Evolutionary conservation across 116 monocot genomes (phyloP).

Genomic region (Papilionanthe hybrid): DNA sequence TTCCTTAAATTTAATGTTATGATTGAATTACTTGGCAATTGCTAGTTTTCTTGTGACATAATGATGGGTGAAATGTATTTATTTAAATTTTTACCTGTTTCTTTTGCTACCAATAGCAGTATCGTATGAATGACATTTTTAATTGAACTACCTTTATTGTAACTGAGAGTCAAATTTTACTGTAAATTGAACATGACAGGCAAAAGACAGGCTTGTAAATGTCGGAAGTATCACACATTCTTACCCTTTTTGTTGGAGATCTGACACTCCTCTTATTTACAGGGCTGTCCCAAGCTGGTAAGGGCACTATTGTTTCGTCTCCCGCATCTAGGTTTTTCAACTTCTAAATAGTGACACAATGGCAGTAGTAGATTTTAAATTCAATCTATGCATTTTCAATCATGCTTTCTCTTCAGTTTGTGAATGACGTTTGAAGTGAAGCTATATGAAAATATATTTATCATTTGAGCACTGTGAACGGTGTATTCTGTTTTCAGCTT

Average conservation of each 20-base stretch:
- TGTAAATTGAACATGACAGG: constrained; percentile 28
- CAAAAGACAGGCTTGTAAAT: constrained; percentile 80
- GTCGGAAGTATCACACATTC: constrained; percentile 78
- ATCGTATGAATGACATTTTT: not conserved
- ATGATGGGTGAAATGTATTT: not conserved
- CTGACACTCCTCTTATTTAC: constrained; percentile 90
- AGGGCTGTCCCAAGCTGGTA: constrained; percentile 94
- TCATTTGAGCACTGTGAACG: not conserved
- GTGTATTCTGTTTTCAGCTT: not conserved
- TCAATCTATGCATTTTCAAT: not conserved
- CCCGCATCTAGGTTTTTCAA: not conserved
- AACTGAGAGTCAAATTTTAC: not conserved
- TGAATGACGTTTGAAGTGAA: not conserved
- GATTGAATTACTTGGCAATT: not conserved
- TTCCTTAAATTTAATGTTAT: not conserved
- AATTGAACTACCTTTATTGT: not conserved
- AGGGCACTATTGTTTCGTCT: constrained; percentile 11
- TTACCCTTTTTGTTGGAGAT: constrained; percentile 98
- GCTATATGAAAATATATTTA: not conserved
- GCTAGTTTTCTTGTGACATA: not conserved
- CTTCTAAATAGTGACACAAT: not conserved
- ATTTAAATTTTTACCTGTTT: not conserved
- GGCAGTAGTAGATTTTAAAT: not conserved
- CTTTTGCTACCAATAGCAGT: not conserved
- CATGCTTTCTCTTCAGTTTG: not conserved